These are phyloP conservation scores for Phanerochaete sordida DNA, from an alignment of 768 basidiomycete species.

Conservation along the genomic window DNA sequence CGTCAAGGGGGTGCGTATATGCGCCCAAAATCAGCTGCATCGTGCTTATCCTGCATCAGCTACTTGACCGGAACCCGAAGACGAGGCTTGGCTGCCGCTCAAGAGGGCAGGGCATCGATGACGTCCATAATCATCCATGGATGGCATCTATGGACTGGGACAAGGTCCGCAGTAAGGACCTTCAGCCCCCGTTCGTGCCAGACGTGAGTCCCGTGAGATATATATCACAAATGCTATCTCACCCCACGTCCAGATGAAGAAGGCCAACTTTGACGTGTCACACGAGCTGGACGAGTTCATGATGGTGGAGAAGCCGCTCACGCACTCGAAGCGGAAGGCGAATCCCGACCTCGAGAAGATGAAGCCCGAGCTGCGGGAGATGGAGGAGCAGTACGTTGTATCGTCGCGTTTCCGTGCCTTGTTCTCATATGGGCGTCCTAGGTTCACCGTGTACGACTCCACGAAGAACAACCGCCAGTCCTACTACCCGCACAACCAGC, in stretches of 20 bases:
- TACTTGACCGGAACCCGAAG: conserved; percentile 79
- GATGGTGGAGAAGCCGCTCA: conserved; percentile 97
- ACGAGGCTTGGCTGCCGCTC: conserved; percentile 79
- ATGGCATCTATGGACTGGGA: conserved; percentile 82
- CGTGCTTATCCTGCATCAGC: conserved; percentile 37
- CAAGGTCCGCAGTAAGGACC: conserved; percentile 61
- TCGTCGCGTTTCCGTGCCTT: not conserved
- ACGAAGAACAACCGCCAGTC: conserved; percentile 66
- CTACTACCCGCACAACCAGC: conserved; percentile 86
- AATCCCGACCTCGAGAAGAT: conserved; percentile 87
- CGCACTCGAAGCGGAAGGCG: conserved; percentile 87
- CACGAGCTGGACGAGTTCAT: conserved; percentile 97
- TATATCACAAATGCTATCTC: conserved; percentile 5
- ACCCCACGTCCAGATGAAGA: conserved; percentile 63
- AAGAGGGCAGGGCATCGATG: conserved; percentile 66
- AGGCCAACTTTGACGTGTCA: conserved; percentile 96
- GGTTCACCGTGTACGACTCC: conserved; percentile 91
- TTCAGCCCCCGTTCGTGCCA: conserved; percentile 83
- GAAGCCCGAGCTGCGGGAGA: conserved; percentile 85
- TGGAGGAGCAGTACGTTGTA: conserved; percentile 82
- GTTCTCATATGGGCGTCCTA: conserved; percentile 27
- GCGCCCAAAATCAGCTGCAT: not conserved
- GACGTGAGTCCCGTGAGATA: conserved; percentile 59
- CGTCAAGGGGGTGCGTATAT: conserved; percentile 57
- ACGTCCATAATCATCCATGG: conserved; percentile 84